Conservation (phyloP, 768 basidiomycete species). For the Erythrobasidium yunnanense region DNA sequence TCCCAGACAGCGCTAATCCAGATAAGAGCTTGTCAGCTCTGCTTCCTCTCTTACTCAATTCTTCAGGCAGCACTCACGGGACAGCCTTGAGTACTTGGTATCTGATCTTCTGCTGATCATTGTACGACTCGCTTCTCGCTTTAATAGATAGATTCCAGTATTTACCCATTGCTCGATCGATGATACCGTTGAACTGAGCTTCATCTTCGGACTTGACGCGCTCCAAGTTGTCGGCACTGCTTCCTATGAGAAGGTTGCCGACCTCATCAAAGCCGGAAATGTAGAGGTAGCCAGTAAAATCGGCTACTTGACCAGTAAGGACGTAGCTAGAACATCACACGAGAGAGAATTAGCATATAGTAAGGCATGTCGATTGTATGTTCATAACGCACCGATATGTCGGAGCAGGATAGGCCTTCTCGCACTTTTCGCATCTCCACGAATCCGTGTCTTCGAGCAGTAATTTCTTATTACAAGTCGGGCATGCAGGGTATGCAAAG, state of each 20-base stretch:
- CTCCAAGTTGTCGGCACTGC: conserved; percentile 64
- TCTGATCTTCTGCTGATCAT: conserved; percentile 45
- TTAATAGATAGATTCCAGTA: conserved; percentile 73
- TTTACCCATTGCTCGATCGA: conserved; percentile 58
- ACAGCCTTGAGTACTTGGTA: conserved; percentile 24
- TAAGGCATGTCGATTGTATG: too few relatives aligned
- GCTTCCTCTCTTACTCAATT: too few relatives aligned
- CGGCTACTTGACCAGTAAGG: conserved; percentile 74
- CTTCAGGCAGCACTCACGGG: neutral
- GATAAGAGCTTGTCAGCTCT: too few relatives aligned
- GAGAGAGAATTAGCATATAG: neutral
- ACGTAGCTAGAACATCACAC: conserved; percentile 46
- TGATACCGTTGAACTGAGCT: conserved; percentile 49
- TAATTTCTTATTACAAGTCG: conserved; percentile 71
- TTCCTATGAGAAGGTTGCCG: conserved; percentile 63
- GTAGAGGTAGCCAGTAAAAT: conserved; percentile 82
- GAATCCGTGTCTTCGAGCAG: conserved; percentile 49
- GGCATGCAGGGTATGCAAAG: conserved; percentile 81
- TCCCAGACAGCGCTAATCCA: too few relatives aligned
- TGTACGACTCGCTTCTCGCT: conserved; percentile 75
- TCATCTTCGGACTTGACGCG: conserved; percentile 62
- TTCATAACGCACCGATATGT: conserved; percentile 66
- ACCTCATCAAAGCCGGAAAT: conserved; percentile 90
- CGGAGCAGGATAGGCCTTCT: conserved; percentile 57
- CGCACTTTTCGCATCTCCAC: conserved; percentile 95